Evolutionary conservation across 148 eudicot genomes (phyloP), one percentile per base, ranked within the genome.

Genomic region (Amaranthus cruentus): DNA sequence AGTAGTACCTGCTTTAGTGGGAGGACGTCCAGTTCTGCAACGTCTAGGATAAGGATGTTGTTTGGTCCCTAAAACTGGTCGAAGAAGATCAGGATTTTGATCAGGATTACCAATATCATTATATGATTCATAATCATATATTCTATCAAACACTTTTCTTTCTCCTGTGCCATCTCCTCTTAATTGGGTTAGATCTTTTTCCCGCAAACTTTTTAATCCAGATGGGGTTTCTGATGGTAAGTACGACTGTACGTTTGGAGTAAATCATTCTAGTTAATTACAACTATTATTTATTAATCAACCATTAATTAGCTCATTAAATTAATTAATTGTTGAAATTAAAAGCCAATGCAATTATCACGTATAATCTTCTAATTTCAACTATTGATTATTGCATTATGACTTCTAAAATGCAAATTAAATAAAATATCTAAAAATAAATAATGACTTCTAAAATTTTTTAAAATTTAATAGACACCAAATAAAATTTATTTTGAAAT

Each of bases 1-100:
- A 2, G 2, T 28, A 28, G 38, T 66, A 88, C 92, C 92, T 65
- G 67, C 49, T 43, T 84, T 77, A 70, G 71, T 44, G 0, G 47
- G 70, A 5, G 86, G 84, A 3, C 87, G 82, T 15, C 94, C 89
- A 3, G 89, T 89, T 70, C 89, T 75, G n/a, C 85, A 81, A 61
- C 94, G 83, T n/a, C 94, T 81, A 8, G 94, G 94, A 75, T 89
- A 89, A 0, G 94, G 94, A 54, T 55, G 78, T 8, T 71, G 18
- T 7, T 83, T 78, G 10, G 86, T 87, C 1, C 93, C 93, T 10
- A 89, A 69, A 56, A 82, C 77, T 0, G 88, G 90, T 4, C 93
- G 70, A 4, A 5, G 50, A n/a, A 74, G 63, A 3, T 82, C 74
- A 2, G 68, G 55, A 4, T 85, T 75, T 46, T 28, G 64, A 13